A percentile compares a stretch with the other conserved stretches of the same genome.
These are phyloP conservation scores for Chiua virens DNA, from an alignment of 768 basidiomycete species.

Conservation along the genomic window DNA sequence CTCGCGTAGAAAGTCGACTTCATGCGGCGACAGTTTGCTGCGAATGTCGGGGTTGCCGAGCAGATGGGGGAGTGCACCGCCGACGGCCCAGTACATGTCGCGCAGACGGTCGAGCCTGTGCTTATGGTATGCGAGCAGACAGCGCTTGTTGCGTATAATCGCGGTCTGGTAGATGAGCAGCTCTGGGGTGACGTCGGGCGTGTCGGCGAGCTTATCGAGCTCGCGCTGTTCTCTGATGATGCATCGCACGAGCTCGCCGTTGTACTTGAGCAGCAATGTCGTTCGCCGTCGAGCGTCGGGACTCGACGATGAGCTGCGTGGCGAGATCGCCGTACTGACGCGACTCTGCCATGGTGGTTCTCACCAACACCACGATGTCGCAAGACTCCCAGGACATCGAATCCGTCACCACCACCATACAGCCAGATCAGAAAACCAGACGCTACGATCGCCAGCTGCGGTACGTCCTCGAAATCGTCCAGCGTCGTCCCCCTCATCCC, in stretches of 20 bases:
- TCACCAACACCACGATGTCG: slow-evolving; percentile 26
- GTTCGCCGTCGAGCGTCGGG: slow-evolving; percentile 79
- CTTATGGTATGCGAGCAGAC: slow-evolving; percentile 88
- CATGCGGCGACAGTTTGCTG: slow-evolving; percentile 72
- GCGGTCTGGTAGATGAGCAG: slow-evolving; percentile 86
- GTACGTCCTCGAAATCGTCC: slow-evolving; percentile 39
- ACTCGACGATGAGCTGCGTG: slow-evolving; percentile 83
- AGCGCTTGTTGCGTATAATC: slow-evolving; percentile 92
- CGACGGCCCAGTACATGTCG: slow-evolving; percentile 87
- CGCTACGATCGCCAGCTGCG: slow-evolving; percentile 95
- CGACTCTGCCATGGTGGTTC: slow-evolving; percentile 42
- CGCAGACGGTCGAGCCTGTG: slow-evolving; percentile 83
- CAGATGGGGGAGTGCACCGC: slow-evolving; percentile 84
- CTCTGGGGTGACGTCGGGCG: slow-evolving; percentile 50
- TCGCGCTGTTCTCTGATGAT: slow-evolving; percentile 91
- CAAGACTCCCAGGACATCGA: slow-evolving; percentile 49
- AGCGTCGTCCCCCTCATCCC: background rate
- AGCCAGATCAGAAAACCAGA: slow-evolving; percentile 84
- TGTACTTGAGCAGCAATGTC: slow-evolving; percentile 90
- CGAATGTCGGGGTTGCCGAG: slow-evolving; percentile 68
- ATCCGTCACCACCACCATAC: slow-evolving; percentile 40
- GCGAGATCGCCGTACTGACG: slow-evolving; percentile 84
- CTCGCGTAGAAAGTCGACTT: slow-evolving; percentile 80
- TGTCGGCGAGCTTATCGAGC: slow-evolving; percentile 60
- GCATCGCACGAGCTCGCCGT: slow-evolving; percentile 81